Percentiles rank a stretch among this genome's conserved stretches.
Conservation (phyloP, 805 yeast species). For the Teunomyces pallodes region DNA sequence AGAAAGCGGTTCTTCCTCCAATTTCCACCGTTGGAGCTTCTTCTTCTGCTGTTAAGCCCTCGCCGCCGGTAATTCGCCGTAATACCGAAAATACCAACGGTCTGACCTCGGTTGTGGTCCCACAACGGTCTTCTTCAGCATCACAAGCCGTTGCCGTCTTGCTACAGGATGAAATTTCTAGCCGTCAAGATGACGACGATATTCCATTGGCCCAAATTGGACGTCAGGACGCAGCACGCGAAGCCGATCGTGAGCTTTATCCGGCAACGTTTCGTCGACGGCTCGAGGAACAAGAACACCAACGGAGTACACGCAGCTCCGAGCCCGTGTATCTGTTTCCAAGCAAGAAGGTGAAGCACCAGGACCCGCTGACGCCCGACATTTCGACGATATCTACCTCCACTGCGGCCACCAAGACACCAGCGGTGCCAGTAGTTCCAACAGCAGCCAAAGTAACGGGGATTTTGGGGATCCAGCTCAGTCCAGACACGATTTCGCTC, state of each 20-base stretch:
- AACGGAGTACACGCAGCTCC: not conserved
- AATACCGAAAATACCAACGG: too few relatives aligned
- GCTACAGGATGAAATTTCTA: not conserved
- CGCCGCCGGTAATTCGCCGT: not conserved
- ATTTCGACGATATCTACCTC: not conserved
- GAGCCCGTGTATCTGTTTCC: not conserved
- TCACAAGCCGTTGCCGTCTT: not conserved
- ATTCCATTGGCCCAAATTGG: not conserved
- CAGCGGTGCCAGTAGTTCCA: too few relatives aligned
- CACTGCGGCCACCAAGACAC: not conserved
- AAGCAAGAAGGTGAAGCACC: constrained; percentile 11
- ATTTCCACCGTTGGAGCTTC: not conserved
- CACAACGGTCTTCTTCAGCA: too few relatives aligned
- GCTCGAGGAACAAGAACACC: constrained; percentile 7
- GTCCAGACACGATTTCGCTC: not conserved
- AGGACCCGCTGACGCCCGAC: not conserved
- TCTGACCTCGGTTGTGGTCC: too few relatives aligned
- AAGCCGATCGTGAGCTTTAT: not conserved
- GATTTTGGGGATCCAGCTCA: constrained; percentile 22
- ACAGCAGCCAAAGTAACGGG: constrained; percentile 10
- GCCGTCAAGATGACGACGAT: not conserved
- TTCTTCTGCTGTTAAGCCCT: not conserved
- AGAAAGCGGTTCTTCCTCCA: not conserved
- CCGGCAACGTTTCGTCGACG: constrained; percentile 1
- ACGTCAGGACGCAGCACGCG: not conserved